Evolutionary conservation across 2,329 filamentous ascomycete species (phyloP), one percentile per base, ranked within the genome.

Genomic region (Sphaerostilbella broomeana): DNA sequence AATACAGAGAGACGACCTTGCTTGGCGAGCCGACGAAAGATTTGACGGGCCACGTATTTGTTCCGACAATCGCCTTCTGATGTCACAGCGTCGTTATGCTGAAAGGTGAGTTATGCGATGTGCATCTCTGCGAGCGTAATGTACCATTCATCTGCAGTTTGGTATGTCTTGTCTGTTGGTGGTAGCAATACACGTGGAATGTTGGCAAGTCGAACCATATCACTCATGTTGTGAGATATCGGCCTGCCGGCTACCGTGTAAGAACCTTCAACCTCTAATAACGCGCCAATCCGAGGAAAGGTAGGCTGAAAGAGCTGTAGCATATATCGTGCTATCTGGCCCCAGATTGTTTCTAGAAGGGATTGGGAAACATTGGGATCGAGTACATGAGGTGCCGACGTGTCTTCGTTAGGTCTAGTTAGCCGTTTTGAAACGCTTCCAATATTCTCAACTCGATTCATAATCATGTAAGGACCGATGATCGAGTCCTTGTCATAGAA

Each of bases 221-320:
- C 57, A 37, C 58, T 68, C 62, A 71, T 68, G 38, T 65, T 65
- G 2, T 58, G 52, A 3, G 61, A 64, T 3, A 70, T 40, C 3
- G 65, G 65, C n/a, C 62, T 51, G 18, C 50, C 47, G 6, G 30
- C 44, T 4, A 63, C 56, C 20, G 48, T 38, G 48, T 55, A 60
- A 3, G 18, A 46, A 6, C 51, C 49, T 6, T 51, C 39, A 3
- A 48, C 42, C 1, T 63, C 46, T 21, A 46, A 35, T 1, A 70
- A 48, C 13, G 56, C 61, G 6, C 65, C 66, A n/a, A 72, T 68
- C 15, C 49, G 49, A 13, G 55, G 25, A 16, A 70, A 64, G 0
- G 49, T 55, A 1, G 51, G 44, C 5, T 20, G 47, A 2, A 52
- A 59, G 1, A 72, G 51, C 38, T 67, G 56, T 4, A 72, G 51